These are phyloP conservation scores for Parastagonospora avenae DNA, from an alignment of 2,329 filamentous ascomycete genomes.

Conservation along the genomic window DNA sequence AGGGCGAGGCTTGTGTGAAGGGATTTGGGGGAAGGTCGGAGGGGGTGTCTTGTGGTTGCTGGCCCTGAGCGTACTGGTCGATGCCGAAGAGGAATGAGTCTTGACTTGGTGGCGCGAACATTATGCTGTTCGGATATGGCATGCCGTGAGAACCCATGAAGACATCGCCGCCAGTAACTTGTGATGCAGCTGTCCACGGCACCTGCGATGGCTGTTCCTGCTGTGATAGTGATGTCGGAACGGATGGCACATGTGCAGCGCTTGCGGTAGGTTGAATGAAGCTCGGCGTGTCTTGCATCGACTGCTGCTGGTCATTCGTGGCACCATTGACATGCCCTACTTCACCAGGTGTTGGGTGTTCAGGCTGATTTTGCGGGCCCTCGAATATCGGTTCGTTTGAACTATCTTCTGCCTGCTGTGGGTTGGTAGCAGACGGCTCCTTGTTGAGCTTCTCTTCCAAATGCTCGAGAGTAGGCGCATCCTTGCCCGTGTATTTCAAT, in stretches of 20 bases:
- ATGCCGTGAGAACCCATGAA: constrained; percentile 33
- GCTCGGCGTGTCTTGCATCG: constrained; percentile 2
- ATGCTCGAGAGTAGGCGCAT: constrained; percentile 43
- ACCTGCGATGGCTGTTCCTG: constrained; percentile 19
- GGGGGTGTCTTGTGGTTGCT: constrained; percentile 18
- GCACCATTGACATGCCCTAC: neutral
- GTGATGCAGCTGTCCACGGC: constrained; percentile 32
- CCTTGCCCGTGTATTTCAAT: constrained; percentile 68
- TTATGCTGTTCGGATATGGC: constrained; percentile 33
- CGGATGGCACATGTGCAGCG: constrained; percentile 14
- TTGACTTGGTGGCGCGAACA: constrained; percentile 41
- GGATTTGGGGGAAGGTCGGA: constrained; percentile 31
- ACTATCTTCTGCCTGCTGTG: constrained; percentile 6
- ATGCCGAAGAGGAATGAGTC: constrained; percentile 46
- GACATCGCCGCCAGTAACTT: constrained; percentile 22
- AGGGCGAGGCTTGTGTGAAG: constrained; percentile 25
- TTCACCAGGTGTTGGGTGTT: neutral
- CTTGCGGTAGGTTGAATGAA: constrained; percentile 17
- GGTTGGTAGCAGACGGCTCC: constrained; percentile 17
- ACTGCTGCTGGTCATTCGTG: constrained; percentile 2
- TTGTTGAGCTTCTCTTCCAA: constrained; percentile 45
- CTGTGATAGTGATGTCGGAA: constrained; percentile 20
- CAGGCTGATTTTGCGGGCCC: constrained; percentile 4
- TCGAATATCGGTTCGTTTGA: neutral
- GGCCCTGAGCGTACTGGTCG: constrained; percentile 40